phyloP scores from a whole-genome alignment of 495 filamentous ascomycete genomes.

The Podospora comata region DNA sequence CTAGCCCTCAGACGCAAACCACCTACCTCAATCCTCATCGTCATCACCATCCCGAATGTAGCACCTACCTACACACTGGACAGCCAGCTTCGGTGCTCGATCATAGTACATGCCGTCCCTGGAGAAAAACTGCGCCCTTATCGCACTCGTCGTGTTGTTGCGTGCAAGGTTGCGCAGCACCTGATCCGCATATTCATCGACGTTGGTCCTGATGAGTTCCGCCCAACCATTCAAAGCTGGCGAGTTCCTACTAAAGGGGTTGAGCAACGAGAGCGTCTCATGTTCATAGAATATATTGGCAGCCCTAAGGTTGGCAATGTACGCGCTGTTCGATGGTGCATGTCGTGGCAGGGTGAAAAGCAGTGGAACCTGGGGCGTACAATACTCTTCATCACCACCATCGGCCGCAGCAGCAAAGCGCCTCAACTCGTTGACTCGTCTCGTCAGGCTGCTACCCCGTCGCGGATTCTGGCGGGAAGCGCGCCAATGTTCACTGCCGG shows the following conservation, averaged over 20 bases:
- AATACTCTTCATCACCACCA: neutral
- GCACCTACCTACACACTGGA: neutral
- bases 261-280: neutral
- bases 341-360: neutral
- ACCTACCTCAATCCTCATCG: neutral
- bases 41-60: neutral
- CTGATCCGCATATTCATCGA: neutral
- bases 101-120: neutral
- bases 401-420: neutral
- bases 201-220: neutral
- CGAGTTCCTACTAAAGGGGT: neutral
- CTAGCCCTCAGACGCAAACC: neutral
- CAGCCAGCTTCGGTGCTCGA: neutral
- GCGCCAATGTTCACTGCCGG: neutral
- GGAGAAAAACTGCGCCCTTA: neutral
- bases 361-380: neutral
- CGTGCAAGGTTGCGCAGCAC: neutral
- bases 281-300: neutral
- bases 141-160: neutral
- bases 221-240: neutral
- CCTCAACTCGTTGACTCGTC: neutral
- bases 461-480: neutral
- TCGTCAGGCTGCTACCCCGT: neutral
- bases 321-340: neutral
- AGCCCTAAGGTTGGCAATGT: neutral